Conservation (phyloP, 1,284 basidiomycete species). For the Ustilago vetiveriae region DNA sequence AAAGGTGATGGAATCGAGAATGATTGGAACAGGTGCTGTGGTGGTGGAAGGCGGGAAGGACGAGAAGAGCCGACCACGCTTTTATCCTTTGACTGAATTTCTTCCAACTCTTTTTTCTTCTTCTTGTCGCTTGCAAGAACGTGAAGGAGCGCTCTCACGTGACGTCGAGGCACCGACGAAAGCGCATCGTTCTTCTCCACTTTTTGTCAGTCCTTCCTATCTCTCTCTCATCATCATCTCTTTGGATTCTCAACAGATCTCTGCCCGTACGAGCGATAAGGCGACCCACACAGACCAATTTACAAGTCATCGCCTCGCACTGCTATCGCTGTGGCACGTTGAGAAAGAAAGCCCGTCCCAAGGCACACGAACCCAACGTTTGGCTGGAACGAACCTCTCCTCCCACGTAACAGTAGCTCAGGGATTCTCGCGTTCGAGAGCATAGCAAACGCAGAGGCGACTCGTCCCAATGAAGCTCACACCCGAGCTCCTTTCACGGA, state of each 20-base stretch:
- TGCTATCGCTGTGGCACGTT: too few relatives aligned
- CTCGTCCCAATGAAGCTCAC: conserved; percentile 80
- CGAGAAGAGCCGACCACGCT: not conserved
- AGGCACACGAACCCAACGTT: too few relatives aligned
- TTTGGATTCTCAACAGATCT: too few relatives aligned
- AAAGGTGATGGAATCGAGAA: not conserved
- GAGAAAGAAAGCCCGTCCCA: too few relatives aligned
- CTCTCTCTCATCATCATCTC: conserved; percentile 2
- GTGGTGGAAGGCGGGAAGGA: conserved; percentile 7
- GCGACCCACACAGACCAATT: too few relatives aligned
- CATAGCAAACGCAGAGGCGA: not conserved
- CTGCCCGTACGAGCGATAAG: too few relatives aligned
- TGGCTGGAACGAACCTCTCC: too few relatives aligned
- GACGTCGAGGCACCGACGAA: conserved; percentile 5
- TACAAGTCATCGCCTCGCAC: too few relatives aligned
- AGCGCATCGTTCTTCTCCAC: conserved; percentile 31
- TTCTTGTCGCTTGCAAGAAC: not conserved
- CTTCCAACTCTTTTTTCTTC: conserved; percentile 4
- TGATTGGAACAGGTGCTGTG: not conserved
- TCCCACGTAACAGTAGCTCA: too few relatives aligned
- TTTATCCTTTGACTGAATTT: conserved; percentile 1
- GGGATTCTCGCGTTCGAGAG: too few relatives aligned
- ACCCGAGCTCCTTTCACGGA: conserved; percentile 84
- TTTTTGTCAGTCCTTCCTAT: conserved; percentile 10
- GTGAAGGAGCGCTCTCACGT: conserved; percentile 13